phyloP scores from a whole-genome alignment of 306 rosid genomes.

The Inga oerstediana region DNA sequence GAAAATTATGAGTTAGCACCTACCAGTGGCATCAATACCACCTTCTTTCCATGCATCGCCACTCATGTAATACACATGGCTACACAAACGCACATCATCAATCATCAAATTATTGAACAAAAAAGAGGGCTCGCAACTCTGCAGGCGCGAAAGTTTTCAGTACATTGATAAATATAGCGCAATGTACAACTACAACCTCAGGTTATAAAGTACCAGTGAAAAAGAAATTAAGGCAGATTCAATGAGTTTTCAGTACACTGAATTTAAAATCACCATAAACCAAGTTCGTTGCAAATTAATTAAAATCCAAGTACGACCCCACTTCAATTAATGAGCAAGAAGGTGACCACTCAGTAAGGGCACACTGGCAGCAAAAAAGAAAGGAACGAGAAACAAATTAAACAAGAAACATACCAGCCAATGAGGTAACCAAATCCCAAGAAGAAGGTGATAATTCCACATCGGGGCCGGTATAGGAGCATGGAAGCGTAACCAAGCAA shows the following conservation, averaged over 20 bases:
- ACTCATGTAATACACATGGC: conserved; percentile 98
- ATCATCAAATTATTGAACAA: conserved; percentile 33
- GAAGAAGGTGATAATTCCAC: conserved; percentile 79
- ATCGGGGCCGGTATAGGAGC: conserved; percentile 63
- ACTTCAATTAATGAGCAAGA: background rate
- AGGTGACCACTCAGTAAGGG: background rate
- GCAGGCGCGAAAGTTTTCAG: background rate
- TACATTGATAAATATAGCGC: background rate
- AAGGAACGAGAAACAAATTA: background rate
- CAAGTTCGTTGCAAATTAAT: background rate
- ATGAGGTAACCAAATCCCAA: conserved; percentile 86
- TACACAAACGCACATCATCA: conserved; percentile 38
- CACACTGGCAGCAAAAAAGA: too few species aligned
- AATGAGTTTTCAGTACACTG: background rate
- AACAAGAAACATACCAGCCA: conserved; percentile 58
- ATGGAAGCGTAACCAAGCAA: conserved; percentile 80
- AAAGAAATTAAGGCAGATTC: too few species aligned
- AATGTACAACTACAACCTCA: too few species aligned
- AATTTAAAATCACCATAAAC: background rate
- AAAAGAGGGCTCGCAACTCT: background rate
- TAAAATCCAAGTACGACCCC: background rate
- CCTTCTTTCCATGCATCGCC: conserved; percentile 99
- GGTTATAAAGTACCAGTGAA: too few species aligned
- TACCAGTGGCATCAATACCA: conserved; percentile 98
- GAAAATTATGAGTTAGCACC: conserved; percentile 31